Evolutionary conservation across 2,329 filamentous ascomycete genomes (phyloP).

Genomic region (Zasmidium citrigriseum): DNA sequence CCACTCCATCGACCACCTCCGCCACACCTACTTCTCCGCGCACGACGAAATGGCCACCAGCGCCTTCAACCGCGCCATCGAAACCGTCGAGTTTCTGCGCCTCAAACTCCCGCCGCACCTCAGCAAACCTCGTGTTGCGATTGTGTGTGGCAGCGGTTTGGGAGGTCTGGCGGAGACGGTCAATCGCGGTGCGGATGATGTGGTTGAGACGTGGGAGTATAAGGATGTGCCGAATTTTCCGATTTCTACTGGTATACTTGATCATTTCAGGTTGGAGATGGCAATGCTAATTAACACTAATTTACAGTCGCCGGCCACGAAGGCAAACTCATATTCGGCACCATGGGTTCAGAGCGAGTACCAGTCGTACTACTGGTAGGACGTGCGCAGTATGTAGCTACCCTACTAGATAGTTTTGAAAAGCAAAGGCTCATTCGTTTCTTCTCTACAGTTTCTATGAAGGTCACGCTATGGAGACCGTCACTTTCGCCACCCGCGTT

Average conservation of each 20-base stretch:
- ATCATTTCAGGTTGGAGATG: too few species aligned
- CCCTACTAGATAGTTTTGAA: constrained; percentile 16
- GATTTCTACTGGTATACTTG: constrained; percentile 55
- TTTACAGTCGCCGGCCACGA: constrained; percentile 59
- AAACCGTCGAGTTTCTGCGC: constrained; percentile 54
- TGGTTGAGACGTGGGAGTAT: constrained; percentile 56
- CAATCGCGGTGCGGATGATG: constrained; percentile 43
- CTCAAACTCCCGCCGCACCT: constrained; percentile 54
- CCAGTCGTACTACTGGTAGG: constrained; percentile 66
- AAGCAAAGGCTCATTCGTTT: constrained; percentile 17
- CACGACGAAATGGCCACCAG: constrained; percentile 39
- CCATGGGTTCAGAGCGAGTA: constrained; percentile 52
- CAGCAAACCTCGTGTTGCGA: constrained; percentile 56
- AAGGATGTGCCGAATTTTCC: constrained; percentile 63
- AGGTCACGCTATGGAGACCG: constrained; percentile 62
- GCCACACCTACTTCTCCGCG: constrained; percentile 30
- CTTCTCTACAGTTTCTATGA: constrained; percentile 61
- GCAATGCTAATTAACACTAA: constrained; percentile 21
- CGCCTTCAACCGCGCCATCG: constrained; percentile 38
- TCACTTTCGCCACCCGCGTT: constrained; percentile 65
- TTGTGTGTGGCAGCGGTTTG: constrained; percentile 66
- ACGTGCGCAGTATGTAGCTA: constrained; percentile 59
- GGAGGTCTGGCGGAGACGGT: constrained; percentile 62
- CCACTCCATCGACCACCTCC: constrained; percentile 34
- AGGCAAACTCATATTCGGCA: constrained; percentile 65